phyloP scores from a whole-genome alignment of 1,139 yeast species.

The Scheffersomyces stambukii region DNA sequence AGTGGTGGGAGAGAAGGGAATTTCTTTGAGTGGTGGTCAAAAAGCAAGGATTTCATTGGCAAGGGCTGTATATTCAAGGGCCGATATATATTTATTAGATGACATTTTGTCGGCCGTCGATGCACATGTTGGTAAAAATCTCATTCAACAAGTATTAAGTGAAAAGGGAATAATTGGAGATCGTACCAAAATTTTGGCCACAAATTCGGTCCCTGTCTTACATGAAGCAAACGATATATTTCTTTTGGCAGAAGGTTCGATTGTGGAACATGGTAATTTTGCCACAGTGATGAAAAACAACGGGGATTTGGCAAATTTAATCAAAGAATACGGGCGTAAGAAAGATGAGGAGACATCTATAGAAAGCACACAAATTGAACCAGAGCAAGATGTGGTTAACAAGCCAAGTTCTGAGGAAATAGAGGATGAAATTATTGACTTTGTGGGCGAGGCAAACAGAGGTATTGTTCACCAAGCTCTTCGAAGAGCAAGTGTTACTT shows the following conservation, averaged over 20 bases:
- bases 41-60: slow-evolving; percentile 36
- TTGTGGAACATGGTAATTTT: slow-evolving; percentile 30
- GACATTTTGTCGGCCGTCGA: slow-evolving; percentile 35
- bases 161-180: slow-evolving; percentile 24
- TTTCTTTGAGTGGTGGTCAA: slow-evolving; percentile 38
- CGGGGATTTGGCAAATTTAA: slow-evolving; percentile 22
- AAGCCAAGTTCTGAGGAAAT: slow-evolving; percentile 20
- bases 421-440: slow-evolving; percentile 13
- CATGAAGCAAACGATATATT: slow-evolving; percentile 24
- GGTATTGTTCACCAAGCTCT: slow-evolving; percentile 8
- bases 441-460: slow-evolving; percentile 29
- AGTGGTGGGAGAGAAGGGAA: slow-evolving; percentile 39
- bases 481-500: slow-evolving; percentile 19
- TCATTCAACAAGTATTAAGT: slow-evolving; percentile 25
- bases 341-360: slow-evolving; percentile 18
- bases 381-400: slow-evolving; percentile 36
- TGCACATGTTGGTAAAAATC: slow-evolving; percentile 30
- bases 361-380: slow-evolving; percentile 19
- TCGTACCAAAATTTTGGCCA: slow-evolving; percentile 30
- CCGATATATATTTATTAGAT: slow-evolving; percentile 33
- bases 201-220: slow-evolving; percentile 30
- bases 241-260: slow-evolving; percentile 21
- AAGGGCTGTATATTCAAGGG: slow-evolving; percentile 35
- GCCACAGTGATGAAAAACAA: slow-evolving; percentile 25
- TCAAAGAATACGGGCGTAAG: slow-evolving; percentile 25